Evolutionary conservation across 2,329 filamentous ascomycete species (phyloP), one percentile per base, ranked within the genome.

Genomic region (Fusarium sulawesiense): DNA sequence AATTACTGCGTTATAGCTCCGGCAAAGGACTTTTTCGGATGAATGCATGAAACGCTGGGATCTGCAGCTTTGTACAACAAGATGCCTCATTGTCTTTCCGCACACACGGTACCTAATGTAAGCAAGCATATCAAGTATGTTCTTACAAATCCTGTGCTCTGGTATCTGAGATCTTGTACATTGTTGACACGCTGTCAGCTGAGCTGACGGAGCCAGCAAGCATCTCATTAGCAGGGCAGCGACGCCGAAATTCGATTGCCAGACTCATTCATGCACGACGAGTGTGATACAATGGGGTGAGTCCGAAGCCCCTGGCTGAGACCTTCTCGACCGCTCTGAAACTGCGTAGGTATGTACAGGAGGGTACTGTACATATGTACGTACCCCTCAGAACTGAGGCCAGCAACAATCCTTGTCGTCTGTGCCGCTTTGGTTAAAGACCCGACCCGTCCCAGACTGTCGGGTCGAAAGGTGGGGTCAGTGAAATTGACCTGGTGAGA

Each of bases 401-500:
- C 68, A 60, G 58, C 54, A 49, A 57, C 48, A 50, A 71, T 56
- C 73, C 73, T 61, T 74, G 72, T 57, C 47, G 8, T 18, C 64
- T 62, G 64, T 70, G 66, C 73, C 70, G 62, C 61, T 74, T 60
- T 73, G 66, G 70, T 68, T 70, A 64, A 72, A 66, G 63, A 60
- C 55, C 63, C 47, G 63, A 25, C 65, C 58, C 44, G 73, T 65
- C 54, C 73, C 73, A 75, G 41, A 73, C 73, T 75, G 73, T 75
- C 73, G 73, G 73, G 73, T 71, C 64, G 25, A 40, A 29, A 25
- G 64, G 66, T 73, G 73, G 73, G 66, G 61, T 58, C 60, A 23
- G 32, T 56, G 64, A 73, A 72, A 75, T 75, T 73, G 60, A 61
- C 56, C 60, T 61, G 62, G 62, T 71, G 58, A 62, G 61, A 60